phyloP scores from a whole-genome alignment of 257 asterid genomes.

The Nicotiana obtusifolia region DNA sequence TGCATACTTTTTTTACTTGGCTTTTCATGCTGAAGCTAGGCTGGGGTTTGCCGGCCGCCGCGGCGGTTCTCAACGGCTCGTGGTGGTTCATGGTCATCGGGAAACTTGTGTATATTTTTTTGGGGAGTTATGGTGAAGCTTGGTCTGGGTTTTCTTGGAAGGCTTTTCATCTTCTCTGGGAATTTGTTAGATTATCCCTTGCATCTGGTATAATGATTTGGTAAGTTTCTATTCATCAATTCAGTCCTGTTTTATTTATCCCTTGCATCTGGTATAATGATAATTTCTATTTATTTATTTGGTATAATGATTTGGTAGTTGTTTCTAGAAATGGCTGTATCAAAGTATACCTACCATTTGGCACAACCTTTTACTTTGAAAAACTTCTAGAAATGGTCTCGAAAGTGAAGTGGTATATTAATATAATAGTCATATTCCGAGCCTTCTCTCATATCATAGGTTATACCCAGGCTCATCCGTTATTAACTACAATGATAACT shows the following conservation, averaged over 20 bases:
- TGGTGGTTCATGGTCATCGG: conserved; percentile 16
- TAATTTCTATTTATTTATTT: no score
- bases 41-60: conserved; percentile 7
- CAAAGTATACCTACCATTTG: no score
- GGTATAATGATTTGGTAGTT: no score
- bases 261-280: no score
- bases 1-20: conserved; percentile 15
- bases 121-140: conserved; percentile 13
- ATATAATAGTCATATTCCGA: background rate
- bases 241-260: background rate
- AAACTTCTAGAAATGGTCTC: no score
- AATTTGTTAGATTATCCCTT: conserved; percentile 12
- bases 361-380: no score
- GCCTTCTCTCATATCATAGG: no score
- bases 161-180: conserved; percentile 12
- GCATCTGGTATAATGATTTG: conserved; percentile 18
- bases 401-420: background rate
- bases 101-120: conserved; percentile 8
- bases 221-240: background rate
- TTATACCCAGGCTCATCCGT: no score
- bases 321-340: no score
- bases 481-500: no score
- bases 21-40: conserved; percentile 11
- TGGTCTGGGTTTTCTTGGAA: conserved; percentile 20
- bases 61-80: conserved; percentile 5